Percentiles rank a stretch among this genome's conserved stretches.
Evolutionary conservation across 495 filamentous ascomycete genomes (phyloP).

Genomic region (Cenococcum geophilum): DNA sequence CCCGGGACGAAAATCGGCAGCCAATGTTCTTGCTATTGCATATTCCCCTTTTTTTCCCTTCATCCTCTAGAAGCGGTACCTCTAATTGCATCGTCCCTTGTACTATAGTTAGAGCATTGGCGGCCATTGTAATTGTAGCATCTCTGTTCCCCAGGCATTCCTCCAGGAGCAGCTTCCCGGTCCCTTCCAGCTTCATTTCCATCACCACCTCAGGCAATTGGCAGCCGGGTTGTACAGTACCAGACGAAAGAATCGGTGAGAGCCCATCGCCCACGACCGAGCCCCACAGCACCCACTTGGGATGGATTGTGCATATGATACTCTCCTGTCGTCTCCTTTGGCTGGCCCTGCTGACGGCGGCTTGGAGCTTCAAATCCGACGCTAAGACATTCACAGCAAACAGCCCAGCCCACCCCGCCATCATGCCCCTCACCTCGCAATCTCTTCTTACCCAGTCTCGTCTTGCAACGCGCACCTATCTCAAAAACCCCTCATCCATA

Average conservation of each 20-base stretch:
- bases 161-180: background rate
- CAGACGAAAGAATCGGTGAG: too few species aligned
- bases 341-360: conserved; percentile 2
- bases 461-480: conserved; percentile 41
- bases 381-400: conserved; percentile 9
- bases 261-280: too few species aligned
- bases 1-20: background rate
- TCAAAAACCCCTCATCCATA: conserved; percentile 38
- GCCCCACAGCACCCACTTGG: background rate
- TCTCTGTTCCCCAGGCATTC: conserved; percentile 6
- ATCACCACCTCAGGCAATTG: background rate
- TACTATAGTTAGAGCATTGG: conserved; percentile 18
- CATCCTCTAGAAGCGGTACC: conserved; percentile 2
- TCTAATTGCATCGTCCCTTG: background rate
- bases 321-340: background rate
- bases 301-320: background rate
- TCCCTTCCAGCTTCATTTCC: background rate
- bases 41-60: conserved; percentile 8
- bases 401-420: conserved; percentile 6
- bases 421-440: conserved; percentile 29
- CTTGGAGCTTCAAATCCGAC: background rate
- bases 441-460: conserved; percentile 20
- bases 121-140: conserved; percentile 28
- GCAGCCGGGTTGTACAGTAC: too few species aligned
- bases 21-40: conserved; percentile 5